phyloP scores from a whole-genome alignment of 495 filamentous ascomycete species.

The Sabuloglossum arenarium region DNA sequence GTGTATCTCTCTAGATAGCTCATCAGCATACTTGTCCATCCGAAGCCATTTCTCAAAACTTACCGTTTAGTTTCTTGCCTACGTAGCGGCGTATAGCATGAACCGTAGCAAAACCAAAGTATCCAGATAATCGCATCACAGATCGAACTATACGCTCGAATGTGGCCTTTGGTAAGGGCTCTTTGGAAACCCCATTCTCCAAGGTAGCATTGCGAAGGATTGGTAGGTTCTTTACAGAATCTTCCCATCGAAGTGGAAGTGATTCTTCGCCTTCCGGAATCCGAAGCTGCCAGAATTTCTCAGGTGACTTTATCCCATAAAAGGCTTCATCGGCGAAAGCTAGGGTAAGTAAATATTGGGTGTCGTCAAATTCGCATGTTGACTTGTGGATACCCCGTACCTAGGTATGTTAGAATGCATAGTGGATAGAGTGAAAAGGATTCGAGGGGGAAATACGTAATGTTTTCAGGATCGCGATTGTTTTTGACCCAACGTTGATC shows the following conservation, averaged over 20 bases:
- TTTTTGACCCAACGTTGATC: too few relatives aligned
- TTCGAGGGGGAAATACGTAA: background rate
- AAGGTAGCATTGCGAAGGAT: conserved; percentile 3
- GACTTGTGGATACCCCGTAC: background rate
- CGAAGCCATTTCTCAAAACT: background rate
- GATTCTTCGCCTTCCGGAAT: conserved; percentile 2
- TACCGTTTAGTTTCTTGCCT: background rate
- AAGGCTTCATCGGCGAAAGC: conserved; percentile 3
- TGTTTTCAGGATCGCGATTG: background rate
- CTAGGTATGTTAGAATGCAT: background rate
- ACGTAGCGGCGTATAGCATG: background rate
- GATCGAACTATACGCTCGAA: conserved; percentile 2
- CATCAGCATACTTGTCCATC: too few relatives aligned
- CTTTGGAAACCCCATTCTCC: background rate
- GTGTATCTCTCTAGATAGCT: background rate
- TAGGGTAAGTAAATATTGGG: conserved; percentile 1
- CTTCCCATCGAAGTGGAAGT: conserved; percentile 4
- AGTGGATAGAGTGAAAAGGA: background rate
- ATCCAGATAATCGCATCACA: conserved; percentile 1
- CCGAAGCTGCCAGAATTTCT: background rate
- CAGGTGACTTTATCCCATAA: background rate
- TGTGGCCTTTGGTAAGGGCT: background rate
- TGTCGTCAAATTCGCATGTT: conserved; percentile 3
- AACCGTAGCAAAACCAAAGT: background rate
- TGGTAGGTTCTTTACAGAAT: background rate